Evolutionary conservation across 2,329 filamentous ascomycete species (phyloP), one percentile per base, ranked within the genome.

Genomic region (Cercospora citrullina): DNA sequence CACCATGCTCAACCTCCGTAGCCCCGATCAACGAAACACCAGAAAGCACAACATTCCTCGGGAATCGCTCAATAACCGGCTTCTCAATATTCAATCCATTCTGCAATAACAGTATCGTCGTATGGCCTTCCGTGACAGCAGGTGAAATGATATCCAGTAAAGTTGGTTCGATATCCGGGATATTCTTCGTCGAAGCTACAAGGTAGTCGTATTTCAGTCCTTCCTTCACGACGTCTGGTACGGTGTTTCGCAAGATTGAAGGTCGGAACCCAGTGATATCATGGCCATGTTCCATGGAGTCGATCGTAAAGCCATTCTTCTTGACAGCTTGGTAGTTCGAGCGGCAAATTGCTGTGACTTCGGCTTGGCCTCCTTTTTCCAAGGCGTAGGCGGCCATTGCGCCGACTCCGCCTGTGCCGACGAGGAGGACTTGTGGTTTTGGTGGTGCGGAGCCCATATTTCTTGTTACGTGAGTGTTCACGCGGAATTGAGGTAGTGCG

Each of bases 31-130:
- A 78, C 2, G 81, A 83, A 8, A 89, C 81, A 4, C 85, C 85
- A 3, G 83, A 85, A 1, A 89, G 78, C 6, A 88, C 72, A 0
- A 82, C 75, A 68, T 86, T 88, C 3, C 74, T 67, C 0, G 87
- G 86, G 72, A 87, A 88, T 0, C 77, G 75, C 0, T 73, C 65
- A 18, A 85, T 73, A 21, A 89, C 73, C 0, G 86, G 85, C 51
- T 81, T 82, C 70, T 89, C 86, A 69, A 89, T 89, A 72, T 89
- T 87, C n/a, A 89, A 77, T 0, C 87, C 87, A 72, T 90, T 90
- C 69, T 90, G 87, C 5, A 87, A 78, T 6, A 90, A 81, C 0
- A 89, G 80, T 55, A 90, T 84, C 30, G 80, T 80, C 0, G 87
- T 88, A 26, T 82, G 78, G 1, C 79, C 80, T 0, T 81, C 80